phyloP scores from a whole-genome alignment of 371 early-diverging fungal species.

The Mortierella sp. region DNA sequence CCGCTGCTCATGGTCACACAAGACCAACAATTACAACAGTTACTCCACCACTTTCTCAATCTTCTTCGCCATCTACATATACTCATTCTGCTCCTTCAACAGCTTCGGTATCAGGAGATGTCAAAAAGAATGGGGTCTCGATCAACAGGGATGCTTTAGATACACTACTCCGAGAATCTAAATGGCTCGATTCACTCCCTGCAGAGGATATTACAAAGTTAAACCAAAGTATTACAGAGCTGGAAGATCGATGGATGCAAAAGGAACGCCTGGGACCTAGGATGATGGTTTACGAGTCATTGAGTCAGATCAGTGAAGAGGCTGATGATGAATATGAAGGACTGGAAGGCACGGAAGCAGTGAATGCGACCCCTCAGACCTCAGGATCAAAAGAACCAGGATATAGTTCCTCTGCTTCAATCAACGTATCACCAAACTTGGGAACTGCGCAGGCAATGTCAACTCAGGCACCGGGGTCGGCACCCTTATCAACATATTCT shows the following conservation, averaged over 20 bases:
- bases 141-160: conserved; percentile 42
- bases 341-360: neutral
- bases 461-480: neutral
- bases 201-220: conserved; percentile 44
- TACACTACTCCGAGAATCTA: conserved; percentile 40
- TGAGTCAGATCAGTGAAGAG: conserved; percentile 9
- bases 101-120: neutral
- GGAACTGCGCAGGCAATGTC: neutral
- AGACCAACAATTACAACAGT: conserved; percentile 20
- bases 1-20: conserved; percentile 45
- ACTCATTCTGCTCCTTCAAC: conserved; percentile 3
- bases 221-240: conserved; percentile 27
- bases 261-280: conserved; percentile 44
- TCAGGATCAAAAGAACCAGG: neutral
- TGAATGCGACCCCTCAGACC: neutral
- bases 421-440: too few species aligned
- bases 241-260: conserved; percentile 21
- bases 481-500: neutral
- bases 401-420: neutral
- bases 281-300: conserved; percentile 42
- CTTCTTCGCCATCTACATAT: neutral
- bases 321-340: neutral
- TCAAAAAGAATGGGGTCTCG: neutral
- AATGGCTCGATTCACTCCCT: conserved; percentile 45
- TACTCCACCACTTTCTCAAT: conserved; percentile 8